These are phyloP conservation scores for Hymenoscyphus fructigenus DNA, from an alignment of 2,329 filamentous ascomycete genomes.

Conservation along the genomic window DNA sequence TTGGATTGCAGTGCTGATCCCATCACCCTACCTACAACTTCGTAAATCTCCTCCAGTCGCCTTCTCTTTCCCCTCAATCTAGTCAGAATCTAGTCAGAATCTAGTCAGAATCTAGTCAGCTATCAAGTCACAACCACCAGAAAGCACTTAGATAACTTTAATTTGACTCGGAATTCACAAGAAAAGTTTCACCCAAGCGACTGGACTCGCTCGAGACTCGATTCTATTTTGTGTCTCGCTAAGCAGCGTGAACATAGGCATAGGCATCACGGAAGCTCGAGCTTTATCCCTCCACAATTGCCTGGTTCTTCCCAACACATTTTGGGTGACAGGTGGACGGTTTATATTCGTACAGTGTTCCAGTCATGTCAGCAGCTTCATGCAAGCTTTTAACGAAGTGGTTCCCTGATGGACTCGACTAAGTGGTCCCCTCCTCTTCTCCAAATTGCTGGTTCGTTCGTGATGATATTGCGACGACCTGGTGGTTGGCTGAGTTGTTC, in stretches of 20 bases:
- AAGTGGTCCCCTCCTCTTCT: neutral
- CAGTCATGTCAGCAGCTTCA: neutral
- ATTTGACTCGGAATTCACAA: too few species aligned
- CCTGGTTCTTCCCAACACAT: neutral
- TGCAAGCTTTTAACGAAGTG: neutral
- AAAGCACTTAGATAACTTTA: too few species aligned
- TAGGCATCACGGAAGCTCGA: neutral
- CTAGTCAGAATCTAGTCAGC: too few species aligned
- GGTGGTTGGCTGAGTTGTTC: neutral
- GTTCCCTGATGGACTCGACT: neutral
- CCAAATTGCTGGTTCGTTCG: neutral
- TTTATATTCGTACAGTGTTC: neutral
- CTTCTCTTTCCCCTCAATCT: too few species aligned
- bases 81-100: too few species aligned
- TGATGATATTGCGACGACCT: too few species aligned
- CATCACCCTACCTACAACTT: neutral
- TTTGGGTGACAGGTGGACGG: neutral
- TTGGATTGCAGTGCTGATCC: neutral
- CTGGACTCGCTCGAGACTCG: too few species aligned
- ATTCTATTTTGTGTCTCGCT: too few species aligned
- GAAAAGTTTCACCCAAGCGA: too few species aligned
- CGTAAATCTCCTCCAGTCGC: neutral
- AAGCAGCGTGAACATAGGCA: too few species aligned
- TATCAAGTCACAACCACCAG: too few species aligned
- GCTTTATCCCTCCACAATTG: neutral